These are phyloP conservation scores for Sclerotinia nivalis DNA, from an alignment of 2,329 filamentous ascomycete species.

Conservation along the genomic window DNA sequence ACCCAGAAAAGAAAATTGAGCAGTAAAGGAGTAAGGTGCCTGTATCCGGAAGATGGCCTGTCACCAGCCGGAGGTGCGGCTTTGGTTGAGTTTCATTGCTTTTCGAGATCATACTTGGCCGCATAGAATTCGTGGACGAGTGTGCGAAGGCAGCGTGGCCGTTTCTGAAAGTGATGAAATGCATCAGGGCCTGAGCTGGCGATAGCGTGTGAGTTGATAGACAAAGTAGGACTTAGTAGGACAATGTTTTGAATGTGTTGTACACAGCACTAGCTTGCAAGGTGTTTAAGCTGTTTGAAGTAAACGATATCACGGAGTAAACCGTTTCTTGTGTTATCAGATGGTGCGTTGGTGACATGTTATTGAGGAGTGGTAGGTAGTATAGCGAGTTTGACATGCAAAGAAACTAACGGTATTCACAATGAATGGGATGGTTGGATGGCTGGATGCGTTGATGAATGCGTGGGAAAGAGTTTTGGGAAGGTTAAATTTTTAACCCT, in stretches of 20 bases:
- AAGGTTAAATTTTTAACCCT: not conserved
- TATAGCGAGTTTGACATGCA: constrained; percentile 11
- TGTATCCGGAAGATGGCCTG: constrained; percentile 20
- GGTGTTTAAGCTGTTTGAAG: constrained; percentile 24
- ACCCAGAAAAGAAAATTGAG: constrained; percentile 19
- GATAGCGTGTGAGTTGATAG: constrained; percentile 18
- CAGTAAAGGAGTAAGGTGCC: constrained; percentile 1
- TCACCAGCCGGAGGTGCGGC: constrained; percentile 20
- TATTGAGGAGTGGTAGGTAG: constrained; percentile 17
- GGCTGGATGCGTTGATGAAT: not conserved
- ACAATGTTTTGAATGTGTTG: constrained; percentile 34
- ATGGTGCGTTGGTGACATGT: constrained; percentile 23
- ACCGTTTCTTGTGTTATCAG: constrained; percentile 22
- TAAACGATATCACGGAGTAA: constrained; percentile 18
- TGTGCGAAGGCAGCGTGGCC: constrained; percentile 25
- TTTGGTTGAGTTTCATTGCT: constrained; percentile 22
- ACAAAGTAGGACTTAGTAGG: constrained; percentile 30
- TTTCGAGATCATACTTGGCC: constrained; percentile 20
- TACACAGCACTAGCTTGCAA: constrained; percentile 20
- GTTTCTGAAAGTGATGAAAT: constrained; percentile 22
- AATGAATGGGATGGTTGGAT: not conserved
- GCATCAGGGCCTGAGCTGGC: constrained; percentile 24
- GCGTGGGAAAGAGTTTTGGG: constrained; percentile 7
- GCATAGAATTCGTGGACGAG: constrained; percentile 26
- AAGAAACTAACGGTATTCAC: constrained; percentile 11